These are phyloP conservation scores for Trichoderma asperelloides DNA, from an alignment of 495 filamentous ascomycete species.

Conservation along the genomic window DNA sequence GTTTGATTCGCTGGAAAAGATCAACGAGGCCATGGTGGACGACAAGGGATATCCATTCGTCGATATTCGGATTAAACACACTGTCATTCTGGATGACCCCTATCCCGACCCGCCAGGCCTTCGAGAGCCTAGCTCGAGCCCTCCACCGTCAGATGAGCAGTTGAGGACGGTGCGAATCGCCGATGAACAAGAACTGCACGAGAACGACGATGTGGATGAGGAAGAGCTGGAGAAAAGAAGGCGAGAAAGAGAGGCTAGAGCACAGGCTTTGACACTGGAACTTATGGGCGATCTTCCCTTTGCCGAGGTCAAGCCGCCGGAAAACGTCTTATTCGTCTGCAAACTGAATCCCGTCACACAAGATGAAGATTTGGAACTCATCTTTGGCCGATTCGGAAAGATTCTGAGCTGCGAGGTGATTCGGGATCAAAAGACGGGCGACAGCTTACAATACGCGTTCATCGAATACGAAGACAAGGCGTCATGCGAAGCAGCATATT, in stretches of 20 bases:
- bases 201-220: conserved; percentile 49
- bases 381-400: conserved; percentile 94
- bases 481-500: conserved; percentile 91
- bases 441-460: conserved; percentile 95
- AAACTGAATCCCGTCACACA: conserved; percentile 92
- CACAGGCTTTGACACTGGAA: conserved; percentile 89
- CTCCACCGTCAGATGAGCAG: conserved; percentile 74
- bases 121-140: conserved; percentile 66
- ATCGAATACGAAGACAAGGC: conserved; percentile 92
- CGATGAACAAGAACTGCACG: conserved; percentile 61
- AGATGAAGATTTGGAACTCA: conserved; percentile 90
- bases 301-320: conserved; percentile 94
- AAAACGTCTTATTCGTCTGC: conserved; percentile 97
- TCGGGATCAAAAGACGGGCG: conserved; percentile 84
- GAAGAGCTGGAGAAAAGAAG: conserved; percentile 70
- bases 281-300: conserved; percentile 98
- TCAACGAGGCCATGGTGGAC: conserved; percentile 83
- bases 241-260: conserved; percentile 83
- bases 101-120: conserved; percentile 71
- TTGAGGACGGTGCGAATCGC: conserved; percentile 84
- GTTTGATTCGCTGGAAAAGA: conserved; percentile 85
- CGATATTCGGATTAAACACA: conserved; percentile 89
- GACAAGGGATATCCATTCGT: conserved; percentile 72
- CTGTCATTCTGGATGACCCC: conserved; percentile 81
- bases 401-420: conserved; percentile 96